Evolutionary conservation across 345 rosid genomes (phyloP).

Genomic region (Citrus inodora): DNA sequence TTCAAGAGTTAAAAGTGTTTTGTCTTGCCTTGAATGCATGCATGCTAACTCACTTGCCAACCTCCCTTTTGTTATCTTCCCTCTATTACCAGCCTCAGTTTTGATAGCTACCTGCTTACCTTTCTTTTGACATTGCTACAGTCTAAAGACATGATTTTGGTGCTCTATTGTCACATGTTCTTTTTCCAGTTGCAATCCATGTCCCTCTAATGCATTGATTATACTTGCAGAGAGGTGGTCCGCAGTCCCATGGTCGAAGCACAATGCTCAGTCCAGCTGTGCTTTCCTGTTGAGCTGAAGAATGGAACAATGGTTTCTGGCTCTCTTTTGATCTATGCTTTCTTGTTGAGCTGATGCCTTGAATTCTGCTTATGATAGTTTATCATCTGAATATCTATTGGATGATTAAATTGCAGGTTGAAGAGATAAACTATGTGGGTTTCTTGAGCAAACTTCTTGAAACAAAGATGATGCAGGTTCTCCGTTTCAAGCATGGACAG

Average conservation of each 20-base stretch:
- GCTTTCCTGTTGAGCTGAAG: constrained; percentile 86
- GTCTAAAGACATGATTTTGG: neutral
- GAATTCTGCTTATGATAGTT: constrained; percentile 3
- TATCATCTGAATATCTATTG: constrained; percentile 4
- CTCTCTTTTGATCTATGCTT: constrained; percentile 10
- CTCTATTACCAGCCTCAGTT: neutral
- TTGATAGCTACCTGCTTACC: neutral
- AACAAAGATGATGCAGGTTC: constrained; percentile 78
- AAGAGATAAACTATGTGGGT: constrained; percentile 72
- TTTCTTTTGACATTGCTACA: neutral
- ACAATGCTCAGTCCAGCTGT: constrained; percentile 84
- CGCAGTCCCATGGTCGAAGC: constrained; percentile 90
- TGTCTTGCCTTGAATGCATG: neutral
- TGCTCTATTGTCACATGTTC: neutral
- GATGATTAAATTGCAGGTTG: constrained; percentile 44
- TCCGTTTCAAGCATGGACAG: constrained; percentile 92
- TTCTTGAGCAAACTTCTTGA: constrained; percentile 83
- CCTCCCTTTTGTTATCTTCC: neutral
- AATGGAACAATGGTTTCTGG: constrained; percentile 71
- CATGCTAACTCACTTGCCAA: neutral
- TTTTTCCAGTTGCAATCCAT: neutral
- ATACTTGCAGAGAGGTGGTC: constrained; percentile 67
- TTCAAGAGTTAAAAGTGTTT: neutral
- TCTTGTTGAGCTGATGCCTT: neutral
- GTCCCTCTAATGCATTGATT: constrained; percentile 20